These are phyloP conservation scores for Psilocybe azurescens DNA, from an alignment of 768 basidiomycete genomes.

Conservation along the genomic window DNA sequence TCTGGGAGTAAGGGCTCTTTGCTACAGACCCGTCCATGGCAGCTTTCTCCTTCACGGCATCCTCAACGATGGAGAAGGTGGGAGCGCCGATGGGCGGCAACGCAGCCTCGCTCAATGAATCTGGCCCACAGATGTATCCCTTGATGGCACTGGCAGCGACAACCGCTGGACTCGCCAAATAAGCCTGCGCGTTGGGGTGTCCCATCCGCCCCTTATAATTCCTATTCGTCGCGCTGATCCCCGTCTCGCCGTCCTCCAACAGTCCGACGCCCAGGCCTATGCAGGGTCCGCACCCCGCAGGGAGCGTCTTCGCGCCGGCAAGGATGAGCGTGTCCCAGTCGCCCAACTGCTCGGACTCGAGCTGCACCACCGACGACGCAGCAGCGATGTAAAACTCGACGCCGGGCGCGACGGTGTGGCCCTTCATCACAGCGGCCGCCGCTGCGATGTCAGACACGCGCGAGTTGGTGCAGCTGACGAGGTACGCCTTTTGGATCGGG, in stretches of 20 bases:
- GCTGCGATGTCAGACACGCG: constrained; percentile 93
- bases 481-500: constrained; percentile 95
- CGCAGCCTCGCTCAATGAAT: constrained; percentile 56
- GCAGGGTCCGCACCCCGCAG: constrained; percentile 97
- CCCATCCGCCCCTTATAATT: constrained; percentile 99
- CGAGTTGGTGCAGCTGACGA: constrained; percentile 98
- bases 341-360: constrained; percentile 83
- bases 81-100: constrained; percentile 60
- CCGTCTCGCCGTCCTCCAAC: constrained; percentile 92
- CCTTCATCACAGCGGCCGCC: constrained; percentile 88
- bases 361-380: constrained; percentile 90
- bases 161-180: constrained; percentile 95
- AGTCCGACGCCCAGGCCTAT: constrained; percentile 95
- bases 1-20: constrained; percentile 75
- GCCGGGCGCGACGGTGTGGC: constrained; percentile 79
- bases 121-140: constrained; percentile 89
- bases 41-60: constrained; percentile 29
- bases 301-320: constrained; percentile 92
- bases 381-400: constrained; percentile 99
- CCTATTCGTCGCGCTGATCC: constrained; percentile 97
- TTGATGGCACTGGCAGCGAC: constrained; percentile 95
- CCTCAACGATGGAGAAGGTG: constrained; percentile 56
- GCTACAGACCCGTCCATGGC: constrained; percentile 33
- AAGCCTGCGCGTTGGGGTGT: constrained; percentile 91
- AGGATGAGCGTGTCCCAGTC: constrained; percentile 87